These are phyloP conservation scores for Cruciata laevipes DNA, from an alignment of 257 asterid species.

Conservation along the genomic window DNA sequence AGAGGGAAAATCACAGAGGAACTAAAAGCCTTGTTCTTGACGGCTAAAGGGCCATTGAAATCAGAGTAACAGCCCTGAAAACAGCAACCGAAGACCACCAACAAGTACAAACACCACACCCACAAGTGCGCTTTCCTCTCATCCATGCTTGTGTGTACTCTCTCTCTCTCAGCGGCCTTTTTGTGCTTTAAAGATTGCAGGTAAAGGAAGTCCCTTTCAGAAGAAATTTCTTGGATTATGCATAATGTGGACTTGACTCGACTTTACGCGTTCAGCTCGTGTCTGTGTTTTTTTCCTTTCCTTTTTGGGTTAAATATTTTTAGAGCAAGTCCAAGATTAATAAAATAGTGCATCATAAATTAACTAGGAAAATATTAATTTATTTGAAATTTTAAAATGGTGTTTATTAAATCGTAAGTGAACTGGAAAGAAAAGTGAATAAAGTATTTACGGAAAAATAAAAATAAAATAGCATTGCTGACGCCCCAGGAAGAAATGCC, in stretches of 20 bases:
- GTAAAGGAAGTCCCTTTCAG: not conserved
- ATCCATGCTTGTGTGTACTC: not conserved
- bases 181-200: not conserved
- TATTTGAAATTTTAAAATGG: too few species aligned
- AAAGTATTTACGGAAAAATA: too few species aligned
- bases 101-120: conserved; percentile 1
- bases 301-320: too few species aligned
- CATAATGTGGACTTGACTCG: not conserved
- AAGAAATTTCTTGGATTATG: conserved; percentile 14
- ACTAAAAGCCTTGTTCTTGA: conserved; percentile 18
- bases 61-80: conserved; percentile 12
- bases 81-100: not conserved
- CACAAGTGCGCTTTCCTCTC: not conserved
- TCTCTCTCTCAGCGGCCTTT: not conserved
- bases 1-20: conserved; percentile 74
- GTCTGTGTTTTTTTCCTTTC: too few species aligned
- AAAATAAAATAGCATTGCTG: too few species aligned
- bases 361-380: too few species aligned
- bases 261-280: not conserved
- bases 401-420: too few species aligned
- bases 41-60: conserved; percentile 1
- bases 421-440: too few species aligned
- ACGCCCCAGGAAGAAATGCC: too few species aligned
- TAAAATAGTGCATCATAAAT: too few species aligned
- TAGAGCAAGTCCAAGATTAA: too few species aligned